Conservation (phyloP, 352 stramenopile species). For the Phytopythium mirpurense region DNA sequence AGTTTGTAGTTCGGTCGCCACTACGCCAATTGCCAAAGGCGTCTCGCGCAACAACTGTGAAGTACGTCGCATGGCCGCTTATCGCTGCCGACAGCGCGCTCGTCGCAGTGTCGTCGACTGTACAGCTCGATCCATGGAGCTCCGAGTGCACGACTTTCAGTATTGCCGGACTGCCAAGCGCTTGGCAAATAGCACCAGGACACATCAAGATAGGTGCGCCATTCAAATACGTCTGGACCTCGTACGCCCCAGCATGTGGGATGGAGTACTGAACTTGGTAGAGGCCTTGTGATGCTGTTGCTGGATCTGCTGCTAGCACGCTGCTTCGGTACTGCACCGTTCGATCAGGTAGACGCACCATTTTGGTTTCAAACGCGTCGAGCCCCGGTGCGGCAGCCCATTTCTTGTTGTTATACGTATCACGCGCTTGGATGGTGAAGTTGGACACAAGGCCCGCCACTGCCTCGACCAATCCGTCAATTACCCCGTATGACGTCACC, state of each 20-base stretch:
- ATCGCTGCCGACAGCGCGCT: constrained; percentile 69
- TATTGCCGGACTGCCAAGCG: constrained; percentile 42
- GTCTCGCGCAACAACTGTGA: constrained; percentile 87
- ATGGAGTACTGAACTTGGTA: constrained; percentile 95
- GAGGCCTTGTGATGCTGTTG: constrained; percentile 43
- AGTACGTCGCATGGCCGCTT: constrained; percentile 83
- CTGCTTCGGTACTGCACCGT: constrained; percentile 84
- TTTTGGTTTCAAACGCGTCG: constrained; percentile 85
- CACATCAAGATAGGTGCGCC: constrained; percentile 90
- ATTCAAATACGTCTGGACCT: constrained; percentile 75
- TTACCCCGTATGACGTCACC: constrained; percentile 42
- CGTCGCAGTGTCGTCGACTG: constrained; percentile 65
- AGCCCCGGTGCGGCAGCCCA: constrained; percentile 21
- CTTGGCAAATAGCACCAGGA: constrained; percentile 44
- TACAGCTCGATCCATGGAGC: constrained; percentile 86
- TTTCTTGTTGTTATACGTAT: constrained; percentile 90
- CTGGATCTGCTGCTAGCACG: constrained; percentile 30
- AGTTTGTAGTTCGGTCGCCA: constrained; percentile 64
- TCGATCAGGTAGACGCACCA: constrained; percentile 53
- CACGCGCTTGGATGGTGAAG: constrained; percentile 94
- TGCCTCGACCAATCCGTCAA: constrained; percentile 89
- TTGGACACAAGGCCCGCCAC: constrained; percentile 89
- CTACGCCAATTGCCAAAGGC: constrained; percentile 91
- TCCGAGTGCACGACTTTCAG: constrained; percentile 88
- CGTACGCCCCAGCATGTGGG: constrained; percentile 83